These are phyloP conservation scores for Fusarium sp. DNA, from an alignment of 2,329 filamentous ascomycete genomes.

Conservation along the genomic window DNA sequence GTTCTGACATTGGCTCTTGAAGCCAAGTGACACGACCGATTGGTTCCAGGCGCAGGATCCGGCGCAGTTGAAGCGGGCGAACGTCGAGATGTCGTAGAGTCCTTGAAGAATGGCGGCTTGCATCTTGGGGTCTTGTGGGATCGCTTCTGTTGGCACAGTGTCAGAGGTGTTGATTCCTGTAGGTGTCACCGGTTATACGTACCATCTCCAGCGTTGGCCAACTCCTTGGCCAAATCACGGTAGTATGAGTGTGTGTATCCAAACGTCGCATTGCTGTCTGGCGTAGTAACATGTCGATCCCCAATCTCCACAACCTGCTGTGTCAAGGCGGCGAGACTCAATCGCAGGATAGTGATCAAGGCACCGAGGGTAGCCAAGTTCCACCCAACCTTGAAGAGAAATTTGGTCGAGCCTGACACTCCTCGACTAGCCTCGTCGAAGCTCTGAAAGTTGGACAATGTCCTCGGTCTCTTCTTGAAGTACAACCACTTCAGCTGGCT, in stretches of 20 bases:
- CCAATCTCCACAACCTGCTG: constrained; percentile 17
- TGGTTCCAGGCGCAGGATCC: constrained; percentile 19
- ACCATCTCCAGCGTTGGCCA: neutral
- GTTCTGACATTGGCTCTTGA: constrained; percentile 19
- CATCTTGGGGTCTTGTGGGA: constrained; percentile 15
- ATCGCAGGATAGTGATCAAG: constrained; percentile 8
- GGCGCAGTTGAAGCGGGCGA: constrained; percentile 13
- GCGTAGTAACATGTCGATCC: neutral
- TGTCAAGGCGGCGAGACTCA: constrained; percentile 15
- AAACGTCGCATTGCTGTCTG: constrained; percentile 13
- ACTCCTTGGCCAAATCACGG: neutral
- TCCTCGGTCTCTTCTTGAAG: constrained; percentile 12
- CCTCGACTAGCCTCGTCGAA: constrained; percentile 30
- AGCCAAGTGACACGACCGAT: constrained; percentile 17
- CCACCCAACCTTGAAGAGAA: constrained; percentile 1
- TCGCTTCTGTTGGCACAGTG: neutral
- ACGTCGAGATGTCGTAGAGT: constrained; percentile 17
- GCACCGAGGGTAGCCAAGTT: constrained; percentile 28
- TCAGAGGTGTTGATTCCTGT: neutral
- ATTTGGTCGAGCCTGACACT: constrained; percentile 7
- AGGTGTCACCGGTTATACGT: neutral
- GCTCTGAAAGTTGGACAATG: constrained; percentile 9
- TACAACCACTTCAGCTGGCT: constrained; percentile 30
- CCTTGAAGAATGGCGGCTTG: constrained; percentile 24
- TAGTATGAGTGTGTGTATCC: constrained; percentile 18